Percentiles rank a stretch among this genome's conserved stretches.
Conservation (phyloP, 805 yeast genomes). For the Yamadazyma nakazawae region DNA sequence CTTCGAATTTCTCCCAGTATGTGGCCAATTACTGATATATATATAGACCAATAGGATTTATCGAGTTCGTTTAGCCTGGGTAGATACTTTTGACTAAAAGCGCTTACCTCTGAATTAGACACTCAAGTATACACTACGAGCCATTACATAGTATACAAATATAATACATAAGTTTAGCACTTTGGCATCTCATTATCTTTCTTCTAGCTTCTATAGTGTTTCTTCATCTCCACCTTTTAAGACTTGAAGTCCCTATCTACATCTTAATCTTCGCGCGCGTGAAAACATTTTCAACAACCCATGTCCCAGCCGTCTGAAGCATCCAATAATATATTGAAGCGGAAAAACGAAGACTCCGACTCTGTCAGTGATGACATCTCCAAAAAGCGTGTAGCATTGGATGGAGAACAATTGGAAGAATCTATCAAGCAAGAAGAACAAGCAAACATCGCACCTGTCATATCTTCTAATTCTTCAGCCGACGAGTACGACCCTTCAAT, state of each 20-base stretch:
- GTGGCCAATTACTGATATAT: too few relatives aligned
- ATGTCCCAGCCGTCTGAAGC: slow-evolving; percentile 4
- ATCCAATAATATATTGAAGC: slow-evolving; percentile 42
- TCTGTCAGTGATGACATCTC: slow-evolving; percentile 44
- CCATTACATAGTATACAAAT: too few relatives aligned
- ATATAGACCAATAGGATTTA: too few relatives aligned
- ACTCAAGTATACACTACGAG: too few relatives aligned
- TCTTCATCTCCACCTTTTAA: too few relatives aligned
- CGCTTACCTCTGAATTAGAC: too few relatives aligned
- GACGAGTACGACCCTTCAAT: slow-evolving; percentile 6
- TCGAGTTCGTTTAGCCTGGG: too few relatives aligned
- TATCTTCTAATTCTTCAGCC: neutral
- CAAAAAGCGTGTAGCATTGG: slow-evolving; percentile 68
- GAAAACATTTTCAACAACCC: slow-evolving; percentile 6
- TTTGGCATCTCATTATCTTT: too few relatives aligned
- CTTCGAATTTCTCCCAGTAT: too few relatives aligned
- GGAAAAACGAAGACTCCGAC: slow-evolving; percentile 63
- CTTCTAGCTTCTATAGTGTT: too few relatives aligned
- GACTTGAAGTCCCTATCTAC: neutral
- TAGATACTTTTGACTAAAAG: too few relatives aligned
- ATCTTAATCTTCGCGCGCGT: neutral
- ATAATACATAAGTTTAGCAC: too few relatives aligned
- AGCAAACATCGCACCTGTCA: slow-evolving; percentile 11
- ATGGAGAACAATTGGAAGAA: slow-evolving; percentile 17
- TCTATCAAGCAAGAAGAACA: slow-evolving; percentile 11